A percentile compares a stretch with the other conserved stretches of the same genome.
These are phyloP conservation scores for Salix suchowensis DNA, from an alignment of 345 rosid genomes.

Conservation along the genomic window DNA sequence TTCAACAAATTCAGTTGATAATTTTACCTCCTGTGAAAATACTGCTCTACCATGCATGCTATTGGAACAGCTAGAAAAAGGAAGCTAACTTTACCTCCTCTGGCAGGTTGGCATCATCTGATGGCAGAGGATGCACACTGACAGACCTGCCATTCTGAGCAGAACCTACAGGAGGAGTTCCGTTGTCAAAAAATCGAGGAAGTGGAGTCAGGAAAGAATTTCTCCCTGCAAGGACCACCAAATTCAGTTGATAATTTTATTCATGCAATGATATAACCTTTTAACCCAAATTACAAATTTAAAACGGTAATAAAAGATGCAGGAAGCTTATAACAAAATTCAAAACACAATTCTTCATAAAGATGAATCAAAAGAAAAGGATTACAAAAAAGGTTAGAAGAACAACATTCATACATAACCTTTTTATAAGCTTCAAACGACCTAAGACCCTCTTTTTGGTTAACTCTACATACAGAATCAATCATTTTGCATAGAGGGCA, in stretches of 20 bases:
- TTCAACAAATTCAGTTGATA: background rate
- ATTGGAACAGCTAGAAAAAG: background rate
- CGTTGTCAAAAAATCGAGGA: constrained; percentile 43
- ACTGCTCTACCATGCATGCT: background rate
- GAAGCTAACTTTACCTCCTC: constrained; percentile 34
- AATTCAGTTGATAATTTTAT: constrained; percentile 9
- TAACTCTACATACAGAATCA: constrained; percentile 4
- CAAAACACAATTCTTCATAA: background rate
- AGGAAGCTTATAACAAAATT: background rate
- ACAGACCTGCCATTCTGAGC: constrained; percentile 36
- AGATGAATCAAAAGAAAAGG: background rate
- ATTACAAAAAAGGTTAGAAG: background rate
- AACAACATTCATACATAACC: background rate
- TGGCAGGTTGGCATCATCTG: constrained; percentile 24
- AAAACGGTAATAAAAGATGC: background rate
- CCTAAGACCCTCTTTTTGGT: background rate
- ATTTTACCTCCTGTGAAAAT: too few relatives aligned
- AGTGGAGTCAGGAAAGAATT: constrained; percentile 54
- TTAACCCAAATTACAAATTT: background rate
- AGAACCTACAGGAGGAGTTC: constrained; percentile 31
- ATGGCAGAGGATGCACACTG: constrained; percentile 47
- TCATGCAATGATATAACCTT: background rate
- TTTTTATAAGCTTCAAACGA: background rate
- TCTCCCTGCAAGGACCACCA: constrained; percentile 39
- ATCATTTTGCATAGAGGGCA: constrained; percentile 7